A percentile compares a stretch with the other conserved stretches of the same genome.
These are phyloP conservation scores for Pezicula neosporulosa DNA, from an alignment of 2,329 filamentous ascomycete species.

Conservation along the genomic window DNA sequence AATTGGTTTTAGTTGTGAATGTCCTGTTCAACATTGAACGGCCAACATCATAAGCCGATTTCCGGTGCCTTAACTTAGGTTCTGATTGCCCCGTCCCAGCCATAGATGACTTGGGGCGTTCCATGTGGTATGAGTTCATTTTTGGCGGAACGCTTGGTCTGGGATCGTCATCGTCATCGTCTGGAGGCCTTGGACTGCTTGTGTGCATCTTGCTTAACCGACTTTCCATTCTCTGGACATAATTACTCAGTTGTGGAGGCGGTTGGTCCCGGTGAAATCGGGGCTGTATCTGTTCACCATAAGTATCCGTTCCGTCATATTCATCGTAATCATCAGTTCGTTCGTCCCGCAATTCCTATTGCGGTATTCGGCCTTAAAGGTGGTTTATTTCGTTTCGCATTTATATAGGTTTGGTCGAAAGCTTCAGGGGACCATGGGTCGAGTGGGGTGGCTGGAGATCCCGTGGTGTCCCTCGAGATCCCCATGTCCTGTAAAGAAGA, in stretches of 20 bases:
- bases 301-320: constrained; percentile 43
- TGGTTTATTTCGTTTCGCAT: constrained; percentile 27
- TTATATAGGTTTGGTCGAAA: constrained; percentile 52
- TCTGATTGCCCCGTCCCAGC: constrained; percentile 37
- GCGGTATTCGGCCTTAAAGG: constrained; percentile 64
- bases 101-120: constrained; percentile 57
- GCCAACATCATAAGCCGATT: constrained; percentile 76
- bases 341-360: constrained; percentile 59
- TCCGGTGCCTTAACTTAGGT: constrained; percentile 56
- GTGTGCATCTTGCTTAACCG: constrained; percentile 47
- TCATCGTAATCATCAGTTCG: constrained; percentile 45
- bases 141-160: constrained; percentile 40
- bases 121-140: constrained; percentile 36
- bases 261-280: constrained; percentile 46
- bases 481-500: constrained; percentile 88
- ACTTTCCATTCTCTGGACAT: constrained; percentile 89
- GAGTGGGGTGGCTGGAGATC: constrained; percentile 53
- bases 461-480: constrained; percentile 48
- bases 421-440: constrained; percentile 91
- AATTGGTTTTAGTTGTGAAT: constrained; percentile 83
- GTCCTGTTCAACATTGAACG: constrained; percentile 70
- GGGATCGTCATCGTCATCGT: constrained; percentile 14
- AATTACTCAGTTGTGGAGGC: constrained; percentile 74
- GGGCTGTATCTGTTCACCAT: constrained; percentile 14
- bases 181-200: constrained; percentile 10